Conservation (phyloP, 257 asterid genomes). For the Solanum sejunctum region DNA sequence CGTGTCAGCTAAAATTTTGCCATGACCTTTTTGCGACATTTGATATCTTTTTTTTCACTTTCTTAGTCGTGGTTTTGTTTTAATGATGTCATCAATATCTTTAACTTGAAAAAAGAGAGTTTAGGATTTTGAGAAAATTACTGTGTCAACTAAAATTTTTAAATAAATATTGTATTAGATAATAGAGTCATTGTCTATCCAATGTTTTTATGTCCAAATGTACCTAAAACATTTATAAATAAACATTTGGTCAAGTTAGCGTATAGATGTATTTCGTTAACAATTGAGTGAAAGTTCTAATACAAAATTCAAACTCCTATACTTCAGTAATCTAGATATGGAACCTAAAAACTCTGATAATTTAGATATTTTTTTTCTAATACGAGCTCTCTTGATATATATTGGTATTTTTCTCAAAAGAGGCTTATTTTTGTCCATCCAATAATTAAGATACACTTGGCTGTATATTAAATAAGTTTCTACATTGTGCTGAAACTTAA, state of each 20-base stretch:
- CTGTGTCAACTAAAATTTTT: too few relatives aligned
- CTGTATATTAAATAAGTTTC: neutral
- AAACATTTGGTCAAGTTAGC: neutral
- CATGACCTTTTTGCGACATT: neutral
- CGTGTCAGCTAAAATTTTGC: neutral
- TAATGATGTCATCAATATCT: accelerated
- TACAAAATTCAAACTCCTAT: neutral
- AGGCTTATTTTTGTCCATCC: neutral
- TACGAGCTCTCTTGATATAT: neutral
- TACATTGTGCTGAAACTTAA: neutral
- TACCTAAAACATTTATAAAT: neutral
- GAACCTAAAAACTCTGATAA: neutral
- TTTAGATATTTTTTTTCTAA: neutral
- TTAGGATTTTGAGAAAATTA: too few relatives aligned
- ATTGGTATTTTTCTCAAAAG: neutral
- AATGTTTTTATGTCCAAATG: neutral
- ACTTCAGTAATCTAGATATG: neutral
- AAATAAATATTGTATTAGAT: neutral
- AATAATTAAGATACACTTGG: neutral
- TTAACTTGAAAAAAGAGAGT: too few relatives aligned
- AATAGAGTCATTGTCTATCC: neutral
- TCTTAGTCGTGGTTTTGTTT: neutral
- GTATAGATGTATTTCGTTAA: neutral
- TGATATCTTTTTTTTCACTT: neutral
- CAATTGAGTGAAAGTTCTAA: neutral